Evolutionary conservation across 495 filamentous ascomycete genomes (phyloP).

Genomic region (Apodospora peruviana): DNA sequence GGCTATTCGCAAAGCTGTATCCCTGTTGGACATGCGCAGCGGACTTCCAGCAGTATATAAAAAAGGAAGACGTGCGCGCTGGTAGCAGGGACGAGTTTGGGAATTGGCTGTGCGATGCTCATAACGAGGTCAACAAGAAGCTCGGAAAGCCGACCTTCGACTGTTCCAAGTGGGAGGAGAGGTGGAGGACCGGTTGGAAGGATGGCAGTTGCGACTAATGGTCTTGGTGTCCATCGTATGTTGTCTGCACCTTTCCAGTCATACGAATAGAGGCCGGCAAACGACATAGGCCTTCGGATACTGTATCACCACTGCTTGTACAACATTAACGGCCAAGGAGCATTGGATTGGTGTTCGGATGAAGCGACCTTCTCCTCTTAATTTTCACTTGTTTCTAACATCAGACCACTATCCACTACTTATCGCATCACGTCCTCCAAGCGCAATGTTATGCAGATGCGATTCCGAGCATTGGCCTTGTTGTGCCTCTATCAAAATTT

Average conservation of each 20-base stretch:
- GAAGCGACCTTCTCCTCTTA: neutral
- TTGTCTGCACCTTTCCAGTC: neutral
- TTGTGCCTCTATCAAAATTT: too few species aligned
- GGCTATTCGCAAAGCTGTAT: conserved; percentile 75
- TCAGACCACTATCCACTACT: too few species aligned
- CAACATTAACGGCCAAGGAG: neutral
- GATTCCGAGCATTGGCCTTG: too few species aligned
- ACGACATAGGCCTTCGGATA: neutral
- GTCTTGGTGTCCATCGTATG: neutral
- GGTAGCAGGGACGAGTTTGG: conserved; percentile 71
- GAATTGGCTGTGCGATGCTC: conserved; percentile 92
- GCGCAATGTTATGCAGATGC: too few species aligned
- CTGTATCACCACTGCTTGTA: neutral
- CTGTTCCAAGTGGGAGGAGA: conserved; percentile 85
- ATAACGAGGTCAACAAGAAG: conserved; percentile 96
- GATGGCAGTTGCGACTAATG: conserved; percentile 61
- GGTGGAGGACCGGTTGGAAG: conserved; percentile 91
- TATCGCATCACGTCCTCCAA: too few species aligned
- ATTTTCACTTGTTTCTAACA: neutral
- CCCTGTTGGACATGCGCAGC: conserved; percentile 94
- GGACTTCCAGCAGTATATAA: conserved; percentile 83
- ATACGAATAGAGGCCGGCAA: neutral
- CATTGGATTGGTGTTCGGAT: neutral
- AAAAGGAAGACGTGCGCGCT: conserved; percentile 62
- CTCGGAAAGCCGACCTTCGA: conserved; percentile 89